Evolutionary conservation across 257 asterid genomes (phyloP), one percentile per base, ranked within the genome.

Genomic region (Cruciata laevipes): DNA sequence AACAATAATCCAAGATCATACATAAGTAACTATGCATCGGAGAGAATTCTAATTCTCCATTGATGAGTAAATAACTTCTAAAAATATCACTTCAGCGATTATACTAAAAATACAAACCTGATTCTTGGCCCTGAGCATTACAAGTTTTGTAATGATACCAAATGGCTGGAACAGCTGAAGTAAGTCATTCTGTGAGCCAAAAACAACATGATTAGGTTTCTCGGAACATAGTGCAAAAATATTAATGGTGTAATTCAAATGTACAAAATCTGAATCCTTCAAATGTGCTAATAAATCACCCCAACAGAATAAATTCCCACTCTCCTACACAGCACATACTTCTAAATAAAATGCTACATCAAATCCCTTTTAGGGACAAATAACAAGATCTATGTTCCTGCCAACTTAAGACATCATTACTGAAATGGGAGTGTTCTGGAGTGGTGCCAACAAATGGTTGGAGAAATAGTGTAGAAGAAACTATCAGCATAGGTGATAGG

Each of bases 81-180:
- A 60, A 75, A 60, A 71, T 14, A 21, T 33, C 69, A 63, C 61
- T 49, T 70, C 57, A 32, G 23, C 21, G 62, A 55, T 18, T 44
- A 75, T 23, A 16, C 68, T 53, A 66, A 47, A 55, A 69, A 69
- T 60, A 76, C 69, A 14, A 68, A 94, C 99, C 96, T 94, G 99
- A 78, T 90, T 94, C 81, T 94, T 94, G 32, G 97, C 96, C 65
- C 99, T 87, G 81, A 94, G 97, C 95, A 94, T 88, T 79, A 94
- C 97, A 74, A 90, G 97, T 74, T 90, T 90, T 78, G 90, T 85
- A 76, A 88, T 81, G 59, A 82, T 91, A 32, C 99, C 99, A 78
- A 90, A 94, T 72, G 99, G 97, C 80, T 94, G 99, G 85, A 94
- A 90, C 59, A 94, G 86, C 90, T 85, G 99, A 76, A 94, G 92